phyloP scores from a whole-genome alignment of 371 early-diverging fungal genomes.

The Apophysomyces elegans region DNA sequence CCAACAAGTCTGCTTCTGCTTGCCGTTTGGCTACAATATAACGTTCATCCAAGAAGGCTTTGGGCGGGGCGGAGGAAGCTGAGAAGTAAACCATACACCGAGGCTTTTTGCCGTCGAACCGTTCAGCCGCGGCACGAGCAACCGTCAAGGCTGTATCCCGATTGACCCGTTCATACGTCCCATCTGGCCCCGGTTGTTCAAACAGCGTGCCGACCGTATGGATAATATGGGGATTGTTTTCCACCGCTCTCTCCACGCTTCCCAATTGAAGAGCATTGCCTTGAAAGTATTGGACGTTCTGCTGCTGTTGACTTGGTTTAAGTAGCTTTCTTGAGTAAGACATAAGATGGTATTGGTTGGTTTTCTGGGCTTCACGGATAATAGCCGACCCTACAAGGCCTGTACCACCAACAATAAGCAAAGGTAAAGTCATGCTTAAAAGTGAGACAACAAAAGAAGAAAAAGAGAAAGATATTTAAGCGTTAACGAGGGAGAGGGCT shows the following conservation, averaged over 20 bases:
- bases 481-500: neutral
- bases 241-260: conserved; percentile 10
- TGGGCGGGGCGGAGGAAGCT: conserved; percentile 30
- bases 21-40: conserved; percentile 31
- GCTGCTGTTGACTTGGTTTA: neutral
- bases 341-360: conserved; percentile 18
- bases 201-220: conserved; percentile 30
- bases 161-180: conserved; percentile 32
- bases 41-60: conserved; percentile 23
- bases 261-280: conserved; percentile 29
- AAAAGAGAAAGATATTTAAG: neutral
- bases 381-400: conserved; percentile 23
- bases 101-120: conserved; percentile 18
- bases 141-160: conserved; percentile 30
- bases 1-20: conserved; percentile 29
- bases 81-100: conserved; percentile 35
- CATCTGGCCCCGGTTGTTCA: conserved; percentile 26
- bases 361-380: conserved; percentile 17
- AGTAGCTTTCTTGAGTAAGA: conserved; percentile 21
- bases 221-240: conserved; percentile 27
- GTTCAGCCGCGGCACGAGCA: conserved; percentile 24
- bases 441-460: neutral
- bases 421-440: conserved; percentile 4
- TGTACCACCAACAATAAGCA: conserved; percentile 29
- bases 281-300: conserved; percentile 20